phyloP scores from a whole-genome alignment of 768 basidiomycete species.

The Mycena haematopus region DNA sequence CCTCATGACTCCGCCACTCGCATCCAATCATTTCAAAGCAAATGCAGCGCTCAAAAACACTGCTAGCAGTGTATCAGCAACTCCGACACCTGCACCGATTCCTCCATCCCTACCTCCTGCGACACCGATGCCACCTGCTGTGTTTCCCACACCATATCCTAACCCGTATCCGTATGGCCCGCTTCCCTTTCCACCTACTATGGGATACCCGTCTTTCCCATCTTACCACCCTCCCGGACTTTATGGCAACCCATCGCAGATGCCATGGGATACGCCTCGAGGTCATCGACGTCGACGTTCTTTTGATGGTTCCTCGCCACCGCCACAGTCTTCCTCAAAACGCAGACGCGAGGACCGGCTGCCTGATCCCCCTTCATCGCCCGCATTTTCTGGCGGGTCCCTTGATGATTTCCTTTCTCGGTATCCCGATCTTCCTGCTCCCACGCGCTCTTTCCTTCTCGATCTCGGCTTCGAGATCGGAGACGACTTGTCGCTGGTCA shows the following conservation, averaged over 20 bases:
- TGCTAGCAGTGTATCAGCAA: too few species aligned
- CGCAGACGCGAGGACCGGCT: not conserved
- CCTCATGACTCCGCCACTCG: too few species aligned
- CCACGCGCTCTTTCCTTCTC: not conserved
- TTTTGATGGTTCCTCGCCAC: conserved; percentile 5
- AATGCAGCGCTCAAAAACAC: too few species aligned
- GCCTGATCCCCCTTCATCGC: conserved; percentile 8
- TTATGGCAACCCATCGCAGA: too few species aligned
- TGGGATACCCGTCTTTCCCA: too few species aligned
- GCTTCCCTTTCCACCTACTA: too few species aligned
- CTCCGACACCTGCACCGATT: too few species aligned
- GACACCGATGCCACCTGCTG: not conserved
- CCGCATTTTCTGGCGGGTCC: not conserved
- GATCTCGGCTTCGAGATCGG: conserved; percentile 10
- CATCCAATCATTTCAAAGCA: too few species aligned
- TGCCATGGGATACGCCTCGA: not conserved
- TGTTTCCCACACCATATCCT: not conserved
- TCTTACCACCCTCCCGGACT: too few species aligned
- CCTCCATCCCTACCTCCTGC: too few species aligned
- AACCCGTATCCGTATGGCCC: not conserved
- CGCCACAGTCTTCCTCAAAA: not conserved
- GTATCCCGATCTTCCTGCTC: not conserved
- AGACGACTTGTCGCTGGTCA: not conserved
- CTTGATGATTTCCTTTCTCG: not conserved
- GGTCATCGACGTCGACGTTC: not conserved